phyloP scores from a whole-genome alignment of 805 yeast genomes.

The Candida nemodendra region DNA sequence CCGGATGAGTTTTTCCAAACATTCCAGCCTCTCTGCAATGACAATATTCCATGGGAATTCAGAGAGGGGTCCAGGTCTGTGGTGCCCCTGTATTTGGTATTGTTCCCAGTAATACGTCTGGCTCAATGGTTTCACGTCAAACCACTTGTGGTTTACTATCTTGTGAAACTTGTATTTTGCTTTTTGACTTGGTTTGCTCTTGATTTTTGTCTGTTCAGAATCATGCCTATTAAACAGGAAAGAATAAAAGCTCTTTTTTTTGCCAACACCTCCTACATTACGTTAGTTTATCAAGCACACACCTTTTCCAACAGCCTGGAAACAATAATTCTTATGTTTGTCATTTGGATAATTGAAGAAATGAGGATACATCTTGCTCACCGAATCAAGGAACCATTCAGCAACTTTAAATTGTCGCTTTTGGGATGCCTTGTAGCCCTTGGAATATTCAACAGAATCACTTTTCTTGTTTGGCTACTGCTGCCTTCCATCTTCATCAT shows the following conservation, averaged over 20 bases:
- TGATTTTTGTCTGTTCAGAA: constrained; percentile 30
- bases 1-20: constrained; percentile 98
- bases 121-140: constrained; percentile 31
- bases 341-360: constrained; percentile 47
- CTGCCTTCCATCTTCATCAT: constrained; percentile 56
- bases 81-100: constrained; percentile 62
- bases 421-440: constrained; percentile 55
- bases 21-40: constrained; percentile 66
- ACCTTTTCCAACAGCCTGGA: constrained; percentile 89
- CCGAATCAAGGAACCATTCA: not conserved
- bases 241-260: constrained; percentile 44
- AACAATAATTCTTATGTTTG: constrained; percentile 51
- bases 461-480: constrained; percentile 73
- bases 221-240: constrained; percentile 35
- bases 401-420: constrained; percentile 19
- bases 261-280: constrained; percentile 60
- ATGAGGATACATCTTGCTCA: constrained; percentile 21
- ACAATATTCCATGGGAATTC: constrained; percentile 84
- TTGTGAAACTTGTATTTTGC: constrained; percentile 48
- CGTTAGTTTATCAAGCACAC: constrained; percentile 79
- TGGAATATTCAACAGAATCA: constrained; percentile 82
- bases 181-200: constrained; percentile 32
- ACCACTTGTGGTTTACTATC: constrained; percentile 52
- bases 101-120: constrained; percentile 61
- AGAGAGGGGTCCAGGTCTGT: constrained; percentile 58